Percentiles rank a stretch among this genome's conserved stretches.
Evolutionary conservation across 441 rosid genomes (phyloP).

Genomic region (Arabidopsis lyrata): DNA sequence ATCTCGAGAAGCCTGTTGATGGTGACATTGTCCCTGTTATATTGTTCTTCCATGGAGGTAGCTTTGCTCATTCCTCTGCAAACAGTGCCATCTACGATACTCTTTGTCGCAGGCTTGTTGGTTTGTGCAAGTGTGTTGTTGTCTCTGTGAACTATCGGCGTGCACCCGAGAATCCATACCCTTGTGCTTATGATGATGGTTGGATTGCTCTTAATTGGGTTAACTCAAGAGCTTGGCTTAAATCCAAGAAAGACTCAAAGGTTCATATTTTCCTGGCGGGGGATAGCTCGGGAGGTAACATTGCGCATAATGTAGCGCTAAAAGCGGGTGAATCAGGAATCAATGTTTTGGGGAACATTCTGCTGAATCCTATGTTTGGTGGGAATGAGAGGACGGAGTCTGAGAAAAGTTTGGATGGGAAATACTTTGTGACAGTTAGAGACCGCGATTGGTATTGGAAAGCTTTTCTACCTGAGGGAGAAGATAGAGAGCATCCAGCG

Average conservation of each 20-base stretch:
- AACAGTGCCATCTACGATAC: conserved; percentile 68
- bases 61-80: conserved; percentile 75
- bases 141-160: conserved; percentile 72
- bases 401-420: conserved; percentile 67
- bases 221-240: conserved; percentile 64
- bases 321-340: conserved; percentile 62
- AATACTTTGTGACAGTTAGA: conserved; percentile 60
- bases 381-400: conserved; percentile 69
- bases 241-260: conserved; percentile 60
- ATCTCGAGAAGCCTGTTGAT: conserved; percentile 61
- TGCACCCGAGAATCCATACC: conserved; percentile 68
- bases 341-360: conserved; percentile 57
- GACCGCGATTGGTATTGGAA: conserved; percentile 82
- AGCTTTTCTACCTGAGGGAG: conserved; percentile 70
- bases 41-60: conserved; percentile 75
- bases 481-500: conserved; percentile 70
- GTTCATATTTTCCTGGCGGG: conserved; percentile 70
- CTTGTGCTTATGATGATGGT: conserved; percentile 78
- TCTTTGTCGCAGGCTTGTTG: conserved; percentile 65
- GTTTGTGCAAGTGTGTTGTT: conserved; percentile 60
- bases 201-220: conserved; percentile 72
- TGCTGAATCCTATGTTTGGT: conserved; percentile 75
- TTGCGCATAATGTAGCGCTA: conserved; percentile 63
- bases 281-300: conserved; percentile 79
- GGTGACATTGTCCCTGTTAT: conserved; percentile 63